Evolutionary conservation across 2,329 filamentous ascomycete species (phyloP), one percentile per base, ranked within the genome.

Genomic region (Ceratocystiopsis minuta): DNA sequence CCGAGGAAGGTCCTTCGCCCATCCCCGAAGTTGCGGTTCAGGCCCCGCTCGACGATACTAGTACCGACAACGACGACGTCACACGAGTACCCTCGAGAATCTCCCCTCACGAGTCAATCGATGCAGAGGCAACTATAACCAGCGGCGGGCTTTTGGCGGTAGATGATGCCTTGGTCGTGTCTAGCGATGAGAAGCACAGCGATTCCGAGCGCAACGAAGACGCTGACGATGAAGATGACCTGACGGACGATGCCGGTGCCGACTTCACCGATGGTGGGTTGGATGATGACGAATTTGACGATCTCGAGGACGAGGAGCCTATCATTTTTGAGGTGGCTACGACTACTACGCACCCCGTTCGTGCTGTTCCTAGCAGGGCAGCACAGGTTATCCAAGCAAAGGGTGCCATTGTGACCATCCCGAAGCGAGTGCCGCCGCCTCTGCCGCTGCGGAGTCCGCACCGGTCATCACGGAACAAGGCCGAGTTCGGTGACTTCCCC

Each of bases 391-490:
- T 86, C 43, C 68, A 71, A 28, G 79, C 75, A 34, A 80, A 82
- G 53, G 83, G 85, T 18, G 79, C 80, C 40, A 65, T 95, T 40
- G 83, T 95, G 24, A 86, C 75, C 37, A 93, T 95, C 45, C 76
- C 82, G 13, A 92, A 88, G 60, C 72, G 85, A 33, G 60, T 78
- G 1, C 74, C 84, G 1, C 86, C 87, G 2, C 76, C 81, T 10
- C 68, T 94, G 13, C 87, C 87, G 1, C 68, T 74, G 3, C 69
- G 86, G 38, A 93, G 81, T 54, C 80, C 84, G 1, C 76, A 77
- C 57, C 50, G 83, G 65, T 54, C 59, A 17, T 74, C 70, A 4
- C 60, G 65, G 3, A 65, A 64, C 50, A 68, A 62, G 54, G 55
- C 70, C 57, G 60, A 81, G 58, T 64, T 81, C 68, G 53, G 75